phyloP scores from a whole-genome alignment of 2,329 filamentous ascomycete genomes.

The Neonectria faginata region DNA sequence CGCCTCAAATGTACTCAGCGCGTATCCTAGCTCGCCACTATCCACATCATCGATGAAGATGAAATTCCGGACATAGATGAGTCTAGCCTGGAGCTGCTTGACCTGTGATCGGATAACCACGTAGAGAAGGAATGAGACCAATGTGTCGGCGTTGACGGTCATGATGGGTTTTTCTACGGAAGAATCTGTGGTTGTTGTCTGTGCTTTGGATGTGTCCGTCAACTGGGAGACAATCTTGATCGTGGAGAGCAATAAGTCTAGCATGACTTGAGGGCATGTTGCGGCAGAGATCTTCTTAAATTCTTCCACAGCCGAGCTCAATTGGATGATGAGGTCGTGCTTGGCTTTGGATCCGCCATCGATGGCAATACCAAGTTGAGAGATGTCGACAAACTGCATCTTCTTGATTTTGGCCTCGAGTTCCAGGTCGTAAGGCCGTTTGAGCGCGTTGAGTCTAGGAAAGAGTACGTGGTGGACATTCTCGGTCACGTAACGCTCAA shows the following conservation, averaged over 20 bases:
- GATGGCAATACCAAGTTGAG: conserved; percentile 90
- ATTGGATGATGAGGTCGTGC: conserved; percentile 80
- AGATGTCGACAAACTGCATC: conserved; percentile 94
- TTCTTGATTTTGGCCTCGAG: conserved; percentile 90
- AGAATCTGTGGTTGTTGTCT: conserved; percentile 50
- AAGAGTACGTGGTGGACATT: conserved; percentile 93
- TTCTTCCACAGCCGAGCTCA: conserved; percentile 84
- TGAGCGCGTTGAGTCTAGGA: conserved; percentile 81
- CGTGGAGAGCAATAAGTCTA: conserved; percentile 81
- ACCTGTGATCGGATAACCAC: conserved; percentile 94
- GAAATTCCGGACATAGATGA: conserved; percentile 97
- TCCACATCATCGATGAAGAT: conserved; percentile 99
- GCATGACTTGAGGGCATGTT: conserved; percentile 88
- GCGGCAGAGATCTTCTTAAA: conserved; percentile 87
- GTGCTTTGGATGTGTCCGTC: conserved; percentile 62
- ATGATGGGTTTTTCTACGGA: conserved; percentile 66
- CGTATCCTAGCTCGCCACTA: conserved; percentile 95
- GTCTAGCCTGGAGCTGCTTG: conserved; percentile 85
- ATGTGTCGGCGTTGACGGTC: conserved; percentile 84
- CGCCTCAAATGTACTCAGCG: conserved; percentile 93
- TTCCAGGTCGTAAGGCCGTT: conserved; percentile 84
- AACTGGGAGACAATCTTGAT: conserved; percentile 85
- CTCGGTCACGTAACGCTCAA: conserved; percentile 94
- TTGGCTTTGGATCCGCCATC: conserved; percentile 83
- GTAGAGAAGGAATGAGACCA: conserved; percentile 90